Evolutionary conservation across 1,284 basidiomycete species (phyloP), one percentile per base, ranked within the genome.

Genomic region (Violaceomyces palustris): DNA sequence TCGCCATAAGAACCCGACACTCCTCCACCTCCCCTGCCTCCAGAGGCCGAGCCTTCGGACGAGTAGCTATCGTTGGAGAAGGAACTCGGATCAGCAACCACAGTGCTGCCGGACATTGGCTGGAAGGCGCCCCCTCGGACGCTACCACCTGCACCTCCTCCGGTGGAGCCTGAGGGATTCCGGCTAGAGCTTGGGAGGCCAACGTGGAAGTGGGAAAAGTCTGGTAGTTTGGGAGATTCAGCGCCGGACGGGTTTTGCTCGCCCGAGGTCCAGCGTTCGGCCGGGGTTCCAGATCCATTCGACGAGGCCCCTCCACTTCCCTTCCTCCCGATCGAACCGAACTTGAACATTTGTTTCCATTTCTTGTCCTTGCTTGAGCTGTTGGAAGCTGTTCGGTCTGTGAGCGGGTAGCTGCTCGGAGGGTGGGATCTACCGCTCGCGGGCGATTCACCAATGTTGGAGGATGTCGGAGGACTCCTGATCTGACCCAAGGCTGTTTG

Each of bases 341-440:
- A 69, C 29, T 67, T 67, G 48, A 69, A 60, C 55, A 69, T 67
- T 24, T 56, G 50, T 54, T 69, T 69, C 66, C 66, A 69, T 44
- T 69, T 69, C 39, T 67, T 69, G 50, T 68, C 66, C 42, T 67
- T 60, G 44, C 19, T 39, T n/a, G 34, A 26, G n/a, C 45, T 40
- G 31, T 50, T 45, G 27, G 36, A 27, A 17, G 30, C 30, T 15
- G 19, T 32, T 5, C 14, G 4, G 29, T 5, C 29, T 6, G 29
- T 4, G 6, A 17, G 5, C 14, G 14, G 5, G 35, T 39, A 28
- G 19, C 49, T 32, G 2, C 49, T 48, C n/a, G 35, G 28, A 34
- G 49, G 40, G 19, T 54, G 40, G 3, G 44, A 41, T 10, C 56
- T 44, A 6, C 47, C n/a, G n/a, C n/a, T n/a, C 14, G 51, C 40